Evolutionary conservation across 495 filamentous ascomycete genomes (phyloP).

Genomic region (Lophiotrema nucula): DNA sequence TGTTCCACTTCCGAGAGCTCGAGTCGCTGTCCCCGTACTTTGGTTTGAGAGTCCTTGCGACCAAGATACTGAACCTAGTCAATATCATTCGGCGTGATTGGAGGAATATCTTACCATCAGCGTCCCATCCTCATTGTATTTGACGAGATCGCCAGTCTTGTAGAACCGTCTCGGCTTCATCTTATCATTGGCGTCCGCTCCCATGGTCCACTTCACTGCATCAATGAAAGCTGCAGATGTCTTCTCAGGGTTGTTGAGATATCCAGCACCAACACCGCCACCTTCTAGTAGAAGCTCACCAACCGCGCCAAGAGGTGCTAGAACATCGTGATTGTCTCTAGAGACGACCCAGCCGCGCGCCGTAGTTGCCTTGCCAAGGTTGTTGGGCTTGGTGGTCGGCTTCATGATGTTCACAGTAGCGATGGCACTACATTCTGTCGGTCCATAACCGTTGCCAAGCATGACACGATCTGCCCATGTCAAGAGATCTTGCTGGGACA

Average conservation of each 20-base stretch:
- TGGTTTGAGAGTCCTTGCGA: slow-evolving; percentile 39
- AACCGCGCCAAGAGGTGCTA: slow-evolving; percentile 43
- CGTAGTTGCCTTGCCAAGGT: slow-evolving; percentile 37
- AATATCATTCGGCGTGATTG: too few relatives aligned
- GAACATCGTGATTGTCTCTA: slow-evolving; percentile 33
- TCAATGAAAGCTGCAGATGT: slow-evolving; percentile 40
- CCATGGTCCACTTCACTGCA: slow-evolving; percentile 23
- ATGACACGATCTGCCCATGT: slow-evolving; percentile 22
- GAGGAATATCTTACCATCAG: too few relatives aligned
- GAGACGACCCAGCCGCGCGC: slow-evolving; percentile 44
- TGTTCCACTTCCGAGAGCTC: slow-evolving; percentile 39
- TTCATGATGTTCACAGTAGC: slow-evolving; percentile 28
- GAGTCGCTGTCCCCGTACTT: slow-evolving; percentile 37
- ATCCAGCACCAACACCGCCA: slow-evolving; percentile 37
- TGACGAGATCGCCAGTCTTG: slow-evolving; percentile 40
- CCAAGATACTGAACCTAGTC: slow-evolving; percentile 27
- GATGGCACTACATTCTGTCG: slow-evolving; percentile 34
- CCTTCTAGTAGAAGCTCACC: slow-evolving; percentile 47
- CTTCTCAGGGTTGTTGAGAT: slow-evolving; percentile 42
- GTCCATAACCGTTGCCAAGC: slow-evolving; percentile 42
- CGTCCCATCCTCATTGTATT: slow-evolving; percentile 36
- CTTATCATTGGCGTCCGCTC: not conserved
- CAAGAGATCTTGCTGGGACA: slow-evolving; percentile 22
- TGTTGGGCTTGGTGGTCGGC: slow-evolving; percentile 21
- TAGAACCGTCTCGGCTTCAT: slow-evolving; percentile 29